Percentiles rank a stretch among this genome's conserved stretches.
Evolutionary conservation across 2,329 filamentous ascomycete genomes (phyloP).

Genomic region (Penicillium sp.): DNA sequence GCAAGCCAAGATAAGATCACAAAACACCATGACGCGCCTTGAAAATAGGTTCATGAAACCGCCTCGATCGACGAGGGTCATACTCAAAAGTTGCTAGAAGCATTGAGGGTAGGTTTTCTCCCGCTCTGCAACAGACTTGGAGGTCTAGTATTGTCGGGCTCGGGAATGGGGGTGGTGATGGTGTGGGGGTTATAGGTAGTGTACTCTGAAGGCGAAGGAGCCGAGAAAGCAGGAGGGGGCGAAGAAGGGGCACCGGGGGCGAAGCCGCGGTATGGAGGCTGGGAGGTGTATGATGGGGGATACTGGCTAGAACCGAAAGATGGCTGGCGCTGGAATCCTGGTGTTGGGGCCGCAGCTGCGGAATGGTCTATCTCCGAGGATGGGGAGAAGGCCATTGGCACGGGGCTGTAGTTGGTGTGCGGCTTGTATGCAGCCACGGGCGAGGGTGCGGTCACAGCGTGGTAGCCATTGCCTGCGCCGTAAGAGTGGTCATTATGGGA

Average conservation of each 20-base stretch:
- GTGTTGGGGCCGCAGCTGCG: background rate
- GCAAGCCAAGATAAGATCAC: too few relatives aligned
- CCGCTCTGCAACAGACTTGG: constrained; percentile 45
- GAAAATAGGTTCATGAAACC: constrained; percentile 6
- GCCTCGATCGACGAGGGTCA: constrained; percentile 6
- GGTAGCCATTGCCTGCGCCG: constrained; percentile 12
- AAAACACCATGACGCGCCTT: too few relatives aligned
- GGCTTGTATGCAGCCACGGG: constrained; percentile 25
- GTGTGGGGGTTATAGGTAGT: constrained; percentile 14
- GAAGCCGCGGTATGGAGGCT: constrained; percentile 18
- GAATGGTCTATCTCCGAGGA: constrained; percentile 9
- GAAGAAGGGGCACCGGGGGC: constrained; percentile 27
- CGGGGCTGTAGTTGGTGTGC: constrained; percentile 25
- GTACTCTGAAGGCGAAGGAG: constrained; percentile 16
- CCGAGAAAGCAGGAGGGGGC: constrained; percentile 34
- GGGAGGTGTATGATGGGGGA: constrained; percentile 25
- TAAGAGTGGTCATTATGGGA: constrained; percentile 18
- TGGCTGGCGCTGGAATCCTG: constrained; percentile 27
- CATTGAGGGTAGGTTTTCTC: constrained; percentile 38
- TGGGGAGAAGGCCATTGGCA: constrained; percentile 24
- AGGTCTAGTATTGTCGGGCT: constrained; percentile 33
- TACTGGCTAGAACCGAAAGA: constrained; percentile 27
- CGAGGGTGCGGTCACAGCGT: constrained; percentile 19
- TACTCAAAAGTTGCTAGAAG: constrained; percentile 36
- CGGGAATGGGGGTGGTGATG: constrained; percentile 10